These are phyloP conservation scores for Kurtzmaniella quercitrusa DNA, from an alignment of 1,139 yeast species.

Conservation along the genomic window DNA sequence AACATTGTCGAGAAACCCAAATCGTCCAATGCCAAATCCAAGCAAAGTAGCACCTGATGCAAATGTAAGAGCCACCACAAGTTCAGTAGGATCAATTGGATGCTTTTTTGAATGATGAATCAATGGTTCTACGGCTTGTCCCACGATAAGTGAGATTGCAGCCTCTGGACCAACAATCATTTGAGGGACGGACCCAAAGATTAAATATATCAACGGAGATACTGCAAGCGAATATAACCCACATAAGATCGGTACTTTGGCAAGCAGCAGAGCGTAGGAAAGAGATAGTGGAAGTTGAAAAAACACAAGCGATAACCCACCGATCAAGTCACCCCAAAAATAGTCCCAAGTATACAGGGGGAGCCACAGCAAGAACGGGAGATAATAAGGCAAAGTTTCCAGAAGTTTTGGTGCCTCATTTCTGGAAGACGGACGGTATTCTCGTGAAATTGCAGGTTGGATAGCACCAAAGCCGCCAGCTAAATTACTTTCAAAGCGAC, in stretches of 20 bases:
- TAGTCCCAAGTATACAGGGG: slow-evolving; percentile 50
- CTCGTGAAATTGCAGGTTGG: not conserved
- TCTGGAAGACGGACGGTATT: not conserved
- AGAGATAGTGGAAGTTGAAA: slow-evolving; percentile 88
- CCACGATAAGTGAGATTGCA: slow-evolving; percentile 85
- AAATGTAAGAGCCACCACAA: slow-evolving; percentile 70
- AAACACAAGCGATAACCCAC: slow-evolving; percentile 85
- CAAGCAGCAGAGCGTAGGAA: slow-evolving; percentile 85
- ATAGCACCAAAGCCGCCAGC: not conserved
- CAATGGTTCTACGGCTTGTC: slow-evolving; percentile 79
- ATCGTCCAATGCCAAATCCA: slow-evolving; percentile 74
- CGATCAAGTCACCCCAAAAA: slow-evolving; percentile 71
- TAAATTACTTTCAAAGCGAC: not conserved
- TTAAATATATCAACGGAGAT: slow-evolving; percentile 76
- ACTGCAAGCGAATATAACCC: slow-evolving; percentile 81
- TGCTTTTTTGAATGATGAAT: slow-evolving; percentile 41
- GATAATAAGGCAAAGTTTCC: slow-evolving; percentile 53
- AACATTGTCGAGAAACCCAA: slow-evolving; percentile 87
- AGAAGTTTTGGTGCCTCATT: not conserved
- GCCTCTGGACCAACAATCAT: slow-evolving; percentile 98
- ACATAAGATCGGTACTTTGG: slow-evolving; percentile 84
- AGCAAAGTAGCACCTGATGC: slow-evolving; percentile 73
- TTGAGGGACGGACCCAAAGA: slow-evolving; percentile 90
- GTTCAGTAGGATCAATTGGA: slow-evolving; percentile 52
- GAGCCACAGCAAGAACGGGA: slow-evolving; percentile 82